phyloP scores from a whole-genome alignment of 192 early-diverging fungal genomes.

The Linnemannia exigua region DNA sequence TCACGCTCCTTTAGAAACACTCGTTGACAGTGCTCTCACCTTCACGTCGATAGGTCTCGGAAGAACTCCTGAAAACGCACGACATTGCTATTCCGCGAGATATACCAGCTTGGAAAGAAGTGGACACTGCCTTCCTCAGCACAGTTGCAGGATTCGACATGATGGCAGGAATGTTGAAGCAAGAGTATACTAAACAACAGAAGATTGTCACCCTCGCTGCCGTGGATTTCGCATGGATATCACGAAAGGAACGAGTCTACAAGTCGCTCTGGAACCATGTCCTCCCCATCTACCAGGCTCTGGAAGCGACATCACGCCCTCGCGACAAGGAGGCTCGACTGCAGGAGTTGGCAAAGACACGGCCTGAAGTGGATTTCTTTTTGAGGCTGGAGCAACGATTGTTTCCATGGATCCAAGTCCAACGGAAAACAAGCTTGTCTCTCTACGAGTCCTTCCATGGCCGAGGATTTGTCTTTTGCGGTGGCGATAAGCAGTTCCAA shows the following conservation, averaged over 20 bases:
- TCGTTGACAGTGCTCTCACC: background rate
- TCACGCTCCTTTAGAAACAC: background rate
- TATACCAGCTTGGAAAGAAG: slow-evolving; percentile 12
- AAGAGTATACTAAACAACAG: slow-evolving; percentile 6
- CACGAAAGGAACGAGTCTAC: background rate
- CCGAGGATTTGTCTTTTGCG: slow-evolving; percentile 59
- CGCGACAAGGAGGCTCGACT: background rate
- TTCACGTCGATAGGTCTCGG: slow-evolving; percentile 10
- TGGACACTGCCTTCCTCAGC: background rate
- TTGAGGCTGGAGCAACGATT: slow-evolving; percentile 10
- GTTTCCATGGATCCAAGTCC: slow-evolving; percentile 9
- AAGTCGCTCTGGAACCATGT: slow-evolving; percentile 22
- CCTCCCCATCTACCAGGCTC: slow-evolving; percentile 2
- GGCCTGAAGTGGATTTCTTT: slow-evolving; percentile 8
- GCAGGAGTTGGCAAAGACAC: background rate
- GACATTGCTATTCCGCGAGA: slow-evolving; percentile 31
- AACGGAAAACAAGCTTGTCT: background rate
- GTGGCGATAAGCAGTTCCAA: slow-evolving; percentile 58
- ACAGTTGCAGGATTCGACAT: slow-evolving; percentile 17
- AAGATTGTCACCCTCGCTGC: background rate
- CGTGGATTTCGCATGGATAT: background rate
- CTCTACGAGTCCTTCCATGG: background rate
- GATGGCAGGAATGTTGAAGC: slow-evolving; percentile 7
- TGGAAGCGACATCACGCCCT: background rate
- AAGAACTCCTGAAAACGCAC: slow-evolving; percentile 18